Conservation (phyloP, 1,284 basidiomycete species). For the Cryptococcus wingfieldii region DNA sequence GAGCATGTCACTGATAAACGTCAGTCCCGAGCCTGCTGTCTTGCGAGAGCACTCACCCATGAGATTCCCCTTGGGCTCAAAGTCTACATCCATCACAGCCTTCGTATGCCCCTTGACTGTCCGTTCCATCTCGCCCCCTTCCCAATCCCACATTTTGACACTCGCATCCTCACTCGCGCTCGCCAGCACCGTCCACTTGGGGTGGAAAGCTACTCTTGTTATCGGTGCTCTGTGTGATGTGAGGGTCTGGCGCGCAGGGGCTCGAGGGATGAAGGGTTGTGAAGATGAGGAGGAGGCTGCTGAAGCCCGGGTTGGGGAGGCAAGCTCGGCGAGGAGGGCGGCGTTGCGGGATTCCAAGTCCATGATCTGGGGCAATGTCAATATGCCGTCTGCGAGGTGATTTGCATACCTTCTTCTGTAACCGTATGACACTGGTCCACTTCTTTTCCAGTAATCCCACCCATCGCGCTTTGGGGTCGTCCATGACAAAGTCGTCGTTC, state of each 20-base stretch:
- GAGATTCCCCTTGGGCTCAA: conserved; percentile 74
- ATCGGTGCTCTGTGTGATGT: conserved; percentile 73
- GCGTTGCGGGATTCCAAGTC: conserved; percentile 77
- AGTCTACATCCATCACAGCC: conserved; percentile 79
- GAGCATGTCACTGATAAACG: conserved; percentile 71
- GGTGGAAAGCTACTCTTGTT: conserved; percentile 79
- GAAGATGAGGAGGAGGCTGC: conserved; percentile 57
- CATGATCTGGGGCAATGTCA: conserved; percentile 61
- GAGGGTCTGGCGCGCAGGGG: conserved; percentile 71
- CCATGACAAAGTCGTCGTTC: conserved; percentile 64
- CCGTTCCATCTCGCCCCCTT: conserved; percentile 84
- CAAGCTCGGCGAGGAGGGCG: conserved; percentile 69
- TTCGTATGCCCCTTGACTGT: conserved; percentile 91
- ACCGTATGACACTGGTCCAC: conserved; percentile 85
- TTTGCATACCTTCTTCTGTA: conserved; percentile 81
- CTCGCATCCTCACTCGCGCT: conserved; percentile 82
- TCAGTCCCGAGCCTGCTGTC: not conserved
- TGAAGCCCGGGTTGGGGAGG: conserved; percentile 47
- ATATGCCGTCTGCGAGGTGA: not conserved
- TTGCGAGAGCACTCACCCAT: conserved; percentile 58
- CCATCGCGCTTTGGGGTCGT: conserved; percentile 72
- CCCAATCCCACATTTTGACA: conserved; percentile 94
- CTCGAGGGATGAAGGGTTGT: conserved; percentile 71
- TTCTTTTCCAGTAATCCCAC: conserved; percentile 87
- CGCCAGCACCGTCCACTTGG: conserved; percentile 74